phyloP scores from a whole-genome alignment of 75 land plant species.

The Sequoia sempervirens region DNA sequence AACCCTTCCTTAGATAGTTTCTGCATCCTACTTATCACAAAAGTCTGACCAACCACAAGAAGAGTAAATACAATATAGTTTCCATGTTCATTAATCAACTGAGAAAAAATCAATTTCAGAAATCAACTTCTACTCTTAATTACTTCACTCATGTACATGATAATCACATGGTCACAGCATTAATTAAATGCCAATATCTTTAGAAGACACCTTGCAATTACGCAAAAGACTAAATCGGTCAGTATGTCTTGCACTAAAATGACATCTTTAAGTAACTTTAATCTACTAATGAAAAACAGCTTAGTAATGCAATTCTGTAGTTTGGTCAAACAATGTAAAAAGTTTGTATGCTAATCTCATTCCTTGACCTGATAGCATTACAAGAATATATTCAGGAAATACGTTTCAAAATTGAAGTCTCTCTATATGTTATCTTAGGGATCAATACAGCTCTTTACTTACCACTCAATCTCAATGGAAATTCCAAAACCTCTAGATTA shows the following conservation, averaged over 20 bases:
- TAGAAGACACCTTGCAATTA: not conserved
- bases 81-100: not conserved
- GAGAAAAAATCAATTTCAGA: too few species aligned
- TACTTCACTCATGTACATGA: not conserved
- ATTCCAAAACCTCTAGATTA: not conserved
- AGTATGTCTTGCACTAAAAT: not conserved
- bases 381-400: not conserved
- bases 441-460: not conserved
- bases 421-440: not conserved
- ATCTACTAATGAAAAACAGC: not conserved
- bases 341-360: not conserved
- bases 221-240: not conserved
- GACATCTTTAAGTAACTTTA: not conserved
- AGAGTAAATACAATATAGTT: slow-evolving; percentile 1
- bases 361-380: not conserved
- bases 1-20: slow-evolving; percentile 77
- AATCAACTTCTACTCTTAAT: not conserved
- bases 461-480: not conserved
- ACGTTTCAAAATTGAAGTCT: not conserved
- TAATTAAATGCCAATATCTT: not conserved
- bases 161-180: not conserved
- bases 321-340: not conserved
- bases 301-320: not conserved
- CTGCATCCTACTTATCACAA: slow-evolving; percentile 75
- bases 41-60: slow-evolving; percentile 40